These are phyloP conservation scores for Talaromyces stipitatus DNA, from an alignment of 495 filamentous ascomycete genomes.

Conservation along the genomic window DNA sequence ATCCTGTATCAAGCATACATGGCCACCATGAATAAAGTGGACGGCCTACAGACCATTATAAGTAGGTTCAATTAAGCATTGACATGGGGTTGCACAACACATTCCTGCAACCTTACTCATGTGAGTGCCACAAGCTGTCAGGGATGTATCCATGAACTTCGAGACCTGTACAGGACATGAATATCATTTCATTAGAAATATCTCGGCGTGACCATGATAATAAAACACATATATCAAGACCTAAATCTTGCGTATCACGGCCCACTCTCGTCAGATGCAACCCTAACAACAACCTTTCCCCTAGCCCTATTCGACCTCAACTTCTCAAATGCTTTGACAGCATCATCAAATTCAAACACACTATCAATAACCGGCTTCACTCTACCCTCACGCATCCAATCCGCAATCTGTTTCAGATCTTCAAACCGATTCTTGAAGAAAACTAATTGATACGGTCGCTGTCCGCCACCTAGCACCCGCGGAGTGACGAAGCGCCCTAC, in stretches of 20 bases:
- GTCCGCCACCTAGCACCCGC: conserved; percentile 56
- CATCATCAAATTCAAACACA: conserved; percentile 53
- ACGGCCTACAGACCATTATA: no score
- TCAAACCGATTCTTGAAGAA: conserved; percentile 29
- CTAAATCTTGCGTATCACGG: not conserved
- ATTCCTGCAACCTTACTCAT: no score
- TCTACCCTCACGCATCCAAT: conserved; percentile 55
- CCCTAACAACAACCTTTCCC: conserved; percentile 64
- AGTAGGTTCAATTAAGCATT: not conserved
- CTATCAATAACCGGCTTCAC: conserved; percentile 54
- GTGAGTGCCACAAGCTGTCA: not conserved
- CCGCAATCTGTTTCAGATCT: conserved; percentile 46
- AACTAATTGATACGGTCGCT: conserved; percentile 43
- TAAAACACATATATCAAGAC: not conserved
- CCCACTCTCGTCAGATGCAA: conserved; percentile 18
- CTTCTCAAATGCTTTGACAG: conserved; percentile 53
- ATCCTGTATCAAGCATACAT: no score
- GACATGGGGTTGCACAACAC: not conserved
- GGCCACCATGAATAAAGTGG: no score
- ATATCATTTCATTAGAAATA: not conserved
- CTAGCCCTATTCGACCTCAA: conserved; percentile 53
- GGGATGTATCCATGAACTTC: not conserved
- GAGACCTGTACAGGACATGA: not conserved
- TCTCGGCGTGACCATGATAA: not conserved
- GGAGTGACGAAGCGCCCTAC: conserved; percentile 36